A percentile compares a stretch with the other conserved stretches of the same genome.
phyloP scores from a whole-genome alignment of 345 rosid species.

The Ceriops zippeliana region DNA sequence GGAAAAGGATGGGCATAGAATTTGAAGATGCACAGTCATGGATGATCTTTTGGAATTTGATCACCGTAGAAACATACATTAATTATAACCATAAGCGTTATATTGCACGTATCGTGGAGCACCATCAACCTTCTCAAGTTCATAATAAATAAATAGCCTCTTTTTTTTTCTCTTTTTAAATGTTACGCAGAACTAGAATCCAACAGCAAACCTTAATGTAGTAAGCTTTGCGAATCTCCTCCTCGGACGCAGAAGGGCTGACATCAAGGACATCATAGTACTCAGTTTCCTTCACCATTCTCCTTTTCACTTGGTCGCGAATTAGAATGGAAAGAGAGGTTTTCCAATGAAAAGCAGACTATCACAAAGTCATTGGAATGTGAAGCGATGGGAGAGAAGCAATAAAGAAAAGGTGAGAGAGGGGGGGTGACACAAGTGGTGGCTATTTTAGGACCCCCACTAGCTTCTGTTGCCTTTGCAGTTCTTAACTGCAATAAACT shows the following conservation, averaged over 20 bases:
- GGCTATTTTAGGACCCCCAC: constrained; percentile 22
- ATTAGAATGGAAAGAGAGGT: not conserved
- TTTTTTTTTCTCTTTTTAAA: too few relatives aligned
- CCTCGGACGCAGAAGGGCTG: constrained; percentile 52
- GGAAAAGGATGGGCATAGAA: not conserved
- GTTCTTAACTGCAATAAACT: constrained; percentile 48
- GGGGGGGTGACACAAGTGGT: not conserved
- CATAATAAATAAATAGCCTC: not conserved
- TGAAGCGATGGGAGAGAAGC: constrained; percentile 7
- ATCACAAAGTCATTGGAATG: not conserved
- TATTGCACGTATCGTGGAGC: not conserved
- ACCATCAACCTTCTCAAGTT: not conserved
- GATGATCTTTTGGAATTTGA: not conserved
- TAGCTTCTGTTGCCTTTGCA: constrained; percentile 54
- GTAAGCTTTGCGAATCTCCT: constrained; percentile 69
- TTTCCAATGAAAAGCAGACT: constrained; percentile 11
- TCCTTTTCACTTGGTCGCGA: not conserved
- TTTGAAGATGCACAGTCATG: not conserved
- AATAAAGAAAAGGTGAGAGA: constrained; percentile 7
- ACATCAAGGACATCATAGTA: constrained; percentile 68
- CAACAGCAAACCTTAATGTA: constrained; percentile 51
- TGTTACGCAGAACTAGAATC: not conserved
- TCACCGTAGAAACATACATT: not conserved
- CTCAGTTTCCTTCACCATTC: constrained; percentile 67
- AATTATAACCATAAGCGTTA: not conserved